Percentiles rank a stretch among this genome's conserved stretches.
These are phyloP conservation scores for Ophiocordyceps camponoti-leonardi DNA, from an alignment of 2,329 filamentous ascomycete genomes.

Conservation along the genomic window DNA sequence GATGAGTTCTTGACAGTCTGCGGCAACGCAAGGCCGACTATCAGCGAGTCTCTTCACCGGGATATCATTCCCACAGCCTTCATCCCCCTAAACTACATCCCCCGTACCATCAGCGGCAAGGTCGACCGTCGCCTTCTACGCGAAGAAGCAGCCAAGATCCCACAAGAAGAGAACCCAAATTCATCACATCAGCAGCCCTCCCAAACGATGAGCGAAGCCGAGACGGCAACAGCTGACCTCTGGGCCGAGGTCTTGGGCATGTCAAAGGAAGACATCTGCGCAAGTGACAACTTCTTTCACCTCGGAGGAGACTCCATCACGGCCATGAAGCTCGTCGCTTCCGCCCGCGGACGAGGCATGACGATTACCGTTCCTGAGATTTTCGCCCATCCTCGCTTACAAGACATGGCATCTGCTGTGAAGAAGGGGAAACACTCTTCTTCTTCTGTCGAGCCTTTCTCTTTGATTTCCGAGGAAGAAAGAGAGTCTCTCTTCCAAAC, in stretches of 20 bases:
- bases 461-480: background rate
- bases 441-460: background rate
- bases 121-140: background rate
- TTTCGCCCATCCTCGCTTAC: conserved; percentile 11
- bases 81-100: conserved; percentile 11
- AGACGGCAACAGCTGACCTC: background rate
- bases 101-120: background rate
- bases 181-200: background rate
- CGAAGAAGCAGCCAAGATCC: background rate
- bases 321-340: conserved; percentile 22
- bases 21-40: background rate
- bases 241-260: conserved; percentile 4
- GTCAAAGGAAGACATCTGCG: conserved; percentile 10
- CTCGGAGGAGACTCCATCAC: conserved; percentile 28
- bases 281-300: conserved; percentile 26
- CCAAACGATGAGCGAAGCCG: background rate
- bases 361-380: conserved; percentile 22
- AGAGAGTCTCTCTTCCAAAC: background rate
- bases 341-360: conserved; percentile 17
- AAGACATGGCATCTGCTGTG: background rate
- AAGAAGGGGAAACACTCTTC: background rate
- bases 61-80: conserved; percentile 26
- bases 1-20: background rate
- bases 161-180: background rate
- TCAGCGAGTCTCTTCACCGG: conserved; percentile 6